phyloP scores from a whole-genome alignment of 1,284 basidiomycete genomes.

The Cryptococcus sp. region DNA sequence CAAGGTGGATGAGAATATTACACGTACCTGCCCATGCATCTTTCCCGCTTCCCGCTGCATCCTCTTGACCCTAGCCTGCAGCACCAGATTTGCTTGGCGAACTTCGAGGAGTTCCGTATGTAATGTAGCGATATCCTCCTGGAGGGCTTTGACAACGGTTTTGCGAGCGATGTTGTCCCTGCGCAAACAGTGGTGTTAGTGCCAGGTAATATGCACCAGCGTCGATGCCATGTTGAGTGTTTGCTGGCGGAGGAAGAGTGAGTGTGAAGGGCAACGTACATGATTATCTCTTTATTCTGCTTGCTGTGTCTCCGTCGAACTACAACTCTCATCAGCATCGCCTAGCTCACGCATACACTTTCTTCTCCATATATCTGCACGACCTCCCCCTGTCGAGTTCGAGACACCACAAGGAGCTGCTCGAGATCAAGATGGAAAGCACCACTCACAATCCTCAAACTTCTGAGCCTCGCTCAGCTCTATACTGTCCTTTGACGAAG shows the following conservation, averaged over 20 bases:
- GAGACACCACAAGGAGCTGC: not conserved
- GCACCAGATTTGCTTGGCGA: slow-evolving; percentile 23
- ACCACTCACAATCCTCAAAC: slow-evolving; percentile 29
- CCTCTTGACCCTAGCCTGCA: slow-evolving; percentile 24
- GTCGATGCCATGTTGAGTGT: not conserved
- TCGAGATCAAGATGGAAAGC: not conserved
- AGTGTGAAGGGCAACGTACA: slow-evolving; percentile 16
- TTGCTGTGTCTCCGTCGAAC: slow-evolving; percentile 39
- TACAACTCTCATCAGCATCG: slow-evolving; percentile 9
- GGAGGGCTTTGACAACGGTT: slow-evolving; percentile 27
- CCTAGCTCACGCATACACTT: not conserved
- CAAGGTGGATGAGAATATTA: not conserved
- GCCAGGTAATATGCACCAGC: not conserved
- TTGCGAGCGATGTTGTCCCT: slow-evolving; percentile 39
- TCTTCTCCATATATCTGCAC: not conserved
- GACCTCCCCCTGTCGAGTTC: not conserved
- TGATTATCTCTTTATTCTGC: slow-evolving; percentile 47
- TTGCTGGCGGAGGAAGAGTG: not conserved
- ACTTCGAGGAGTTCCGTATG: slow-evolving; percentile 34
- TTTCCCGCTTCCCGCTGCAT: slow-evolving; percentile 22
- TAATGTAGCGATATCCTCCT: slow-evolving; percentile 32
- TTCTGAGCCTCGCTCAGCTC: slow-evolving; percentile 14
- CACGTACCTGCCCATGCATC: slow-evolving; percentile 21
- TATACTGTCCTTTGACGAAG: not conserved
- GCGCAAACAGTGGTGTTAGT: not conserved